Base-by-base conservation (phyloP, 106 monocot genomes). In the Dendrobium chrysotoxum region DNA sequence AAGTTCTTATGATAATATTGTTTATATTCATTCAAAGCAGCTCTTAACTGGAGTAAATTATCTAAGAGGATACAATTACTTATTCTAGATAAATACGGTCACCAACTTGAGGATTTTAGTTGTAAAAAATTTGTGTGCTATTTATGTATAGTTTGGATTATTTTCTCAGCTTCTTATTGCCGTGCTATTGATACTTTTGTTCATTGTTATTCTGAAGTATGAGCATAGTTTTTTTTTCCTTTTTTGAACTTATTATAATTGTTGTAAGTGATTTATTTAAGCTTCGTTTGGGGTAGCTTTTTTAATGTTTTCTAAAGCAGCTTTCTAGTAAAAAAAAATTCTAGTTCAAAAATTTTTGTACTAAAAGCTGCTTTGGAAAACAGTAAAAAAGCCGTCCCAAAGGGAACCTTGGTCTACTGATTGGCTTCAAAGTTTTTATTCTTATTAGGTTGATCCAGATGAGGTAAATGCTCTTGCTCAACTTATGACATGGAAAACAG, bases 401-500 rank as follows among this genome's bases (percentile, higher is more conserved):
- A 31, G 1, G 2, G 2, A 31, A 31, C 31, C 31, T 31, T 31
- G 2, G 31, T 40, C 13, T 28, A 13, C 2, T 30, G 70, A 70
- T 30, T 70, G 9, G 31, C 12, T 70, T 28, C 25, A 74, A 58
- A 21, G 53, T 17, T 41, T 80, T 64, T 5, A n/a, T 70, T 50
- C 31, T 83, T 73, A 7, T 20, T 40, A 96, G 96, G 96, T 96
- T 84, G 93, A 96, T 72, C 91, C 87, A 28, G 92, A 93, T 79
- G 96, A 96, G 84, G 93, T 96, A 40, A 93, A 92, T 79, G 96
- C 93, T 46, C 87, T 96, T 31, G 96, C 93, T 72, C 96, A 96
- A 84, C 84, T 96, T 28, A 96, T 96, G 96, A 93, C 96, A 20
- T 96, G 96, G 96, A 96, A 96, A 83, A 96, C 96, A 30, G 93